phyloP scores from a whole-genome alignment of 345 rosid genomes.

The Populus pruinosa region DNA sequence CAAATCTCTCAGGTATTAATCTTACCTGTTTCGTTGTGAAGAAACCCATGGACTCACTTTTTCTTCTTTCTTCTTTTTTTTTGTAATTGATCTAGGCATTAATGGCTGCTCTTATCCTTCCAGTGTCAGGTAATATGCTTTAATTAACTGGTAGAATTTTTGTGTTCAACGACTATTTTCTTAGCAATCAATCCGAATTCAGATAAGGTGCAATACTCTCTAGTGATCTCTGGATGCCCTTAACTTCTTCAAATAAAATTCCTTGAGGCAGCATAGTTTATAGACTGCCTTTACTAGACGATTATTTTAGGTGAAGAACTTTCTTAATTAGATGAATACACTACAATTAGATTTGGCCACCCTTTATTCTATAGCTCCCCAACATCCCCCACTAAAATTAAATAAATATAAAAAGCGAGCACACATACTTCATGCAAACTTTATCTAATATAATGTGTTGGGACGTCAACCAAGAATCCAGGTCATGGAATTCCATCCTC shows the following conservation, averaged over 20 bases:
- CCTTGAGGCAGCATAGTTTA: background rate
- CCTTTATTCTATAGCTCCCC: no score
- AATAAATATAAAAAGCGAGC: no score
- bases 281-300: background rate
- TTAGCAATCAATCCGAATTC: background rate
- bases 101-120: constrained; percentile 48
- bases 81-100: constrained; percentile 26
- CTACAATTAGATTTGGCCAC: no score
- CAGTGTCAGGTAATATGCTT: constrained; percentile 35
- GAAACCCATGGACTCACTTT: background rate
- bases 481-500: background rate
- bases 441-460: background rate
- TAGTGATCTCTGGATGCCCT: background rate
- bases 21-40: background rate
- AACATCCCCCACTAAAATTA: no score
- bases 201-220: background rate
- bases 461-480: background rate
- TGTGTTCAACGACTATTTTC: background rate
- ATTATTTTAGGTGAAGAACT: background rate
- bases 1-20: background rate
- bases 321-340: no score
- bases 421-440: no score
- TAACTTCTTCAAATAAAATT: background rate
- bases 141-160: background rate
- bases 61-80: background rate